Evolutionary conservation across 148 eudicot species (phyloP).

Genomic region (Spergularia marina): DNA sequence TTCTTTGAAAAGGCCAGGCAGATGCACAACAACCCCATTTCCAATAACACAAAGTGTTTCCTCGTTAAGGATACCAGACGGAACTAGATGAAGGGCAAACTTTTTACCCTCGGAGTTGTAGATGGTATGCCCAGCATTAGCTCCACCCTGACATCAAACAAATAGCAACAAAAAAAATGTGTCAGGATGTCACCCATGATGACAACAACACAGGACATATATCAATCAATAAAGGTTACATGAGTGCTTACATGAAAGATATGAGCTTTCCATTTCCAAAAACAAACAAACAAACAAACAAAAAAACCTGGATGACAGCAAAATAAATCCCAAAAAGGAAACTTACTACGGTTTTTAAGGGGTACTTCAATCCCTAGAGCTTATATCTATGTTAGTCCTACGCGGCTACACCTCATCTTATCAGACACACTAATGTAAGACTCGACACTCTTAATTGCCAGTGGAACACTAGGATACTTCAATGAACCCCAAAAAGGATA

Average conservation of each 20-base stretch:
- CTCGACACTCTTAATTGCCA: neutral
- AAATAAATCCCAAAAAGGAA: neutral
- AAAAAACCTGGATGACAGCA: too few relatives aligned
- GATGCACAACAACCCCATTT: constrained; percentile 91
- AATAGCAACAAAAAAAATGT: neutral
- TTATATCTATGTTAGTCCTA: neutral
- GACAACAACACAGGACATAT: neutral
- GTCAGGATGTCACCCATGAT: neutral
- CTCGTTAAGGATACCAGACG: constrained; percentile 93
- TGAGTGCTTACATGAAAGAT: too few relatives aligned
- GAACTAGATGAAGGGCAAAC: constrained; percentile 94
- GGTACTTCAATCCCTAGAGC: neutral
- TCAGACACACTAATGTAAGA: neutral
- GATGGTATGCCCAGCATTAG: constrained; percentile 97
- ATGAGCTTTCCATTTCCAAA: neutral
- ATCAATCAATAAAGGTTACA: neutral
- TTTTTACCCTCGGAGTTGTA: constrained; percentile 93
- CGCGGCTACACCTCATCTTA: neutral
- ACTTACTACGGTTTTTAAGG: neutral
- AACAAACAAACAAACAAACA: neutral
- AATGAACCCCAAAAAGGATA: neutral
- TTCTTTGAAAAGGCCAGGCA: constrained; percentile 87
- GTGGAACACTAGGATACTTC: neutral
- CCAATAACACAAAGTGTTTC: constrained; percentile 87
- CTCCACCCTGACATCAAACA: constrained; percentile 66